Evolutionary conservation across 176 grass and related monocot species (phyloP).

Genomic region (Puccinellia tenuiflora): DNA sequence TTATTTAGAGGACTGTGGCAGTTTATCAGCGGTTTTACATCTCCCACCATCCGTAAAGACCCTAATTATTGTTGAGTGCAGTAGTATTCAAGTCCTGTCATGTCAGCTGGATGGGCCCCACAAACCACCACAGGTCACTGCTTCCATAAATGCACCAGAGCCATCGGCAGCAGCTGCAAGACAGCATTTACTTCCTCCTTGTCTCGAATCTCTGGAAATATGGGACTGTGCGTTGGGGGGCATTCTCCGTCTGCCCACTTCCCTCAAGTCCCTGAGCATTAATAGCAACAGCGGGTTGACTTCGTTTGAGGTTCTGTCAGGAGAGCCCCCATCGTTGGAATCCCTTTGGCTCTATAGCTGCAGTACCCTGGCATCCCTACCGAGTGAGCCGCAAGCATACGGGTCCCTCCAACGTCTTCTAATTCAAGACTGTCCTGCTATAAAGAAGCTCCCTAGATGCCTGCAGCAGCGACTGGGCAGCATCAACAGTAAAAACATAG

Average conservation of each 20-base stretch:
- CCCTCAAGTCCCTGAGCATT: fast-evolving
- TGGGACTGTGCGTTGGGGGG: not conserved
- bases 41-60: not conserved
- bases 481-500: fast-evolving
- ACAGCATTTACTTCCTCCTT: not conserved
- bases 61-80: fast-evolving
- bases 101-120: not conserved
- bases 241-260: not conserved
- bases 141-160: not conserved
- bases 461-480: not conserved
- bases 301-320: not conserved
- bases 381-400: not conserved
- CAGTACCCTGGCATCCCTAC: not conserved
- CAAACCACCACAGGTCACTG: not conserved
- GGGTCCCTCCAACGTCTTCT: fast-evolving
- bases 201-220: not conserved
- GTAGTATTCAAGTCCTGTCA: not conserved
- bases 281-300: no score
- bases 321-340: not conserved
- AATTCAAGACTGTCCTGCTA: not conserved
- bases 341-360: fast-evolving
- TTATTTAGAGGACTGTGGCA: not conserved
- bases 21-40: not conserved
- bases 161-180: not conserved
- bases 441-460: not conserved